These are phyloP conservation scores for Phyllosticta paracitricarpa DNA, from an alignment of 2,329 filamentous ascomycete species.

Conservation along the genomic window DNA sequence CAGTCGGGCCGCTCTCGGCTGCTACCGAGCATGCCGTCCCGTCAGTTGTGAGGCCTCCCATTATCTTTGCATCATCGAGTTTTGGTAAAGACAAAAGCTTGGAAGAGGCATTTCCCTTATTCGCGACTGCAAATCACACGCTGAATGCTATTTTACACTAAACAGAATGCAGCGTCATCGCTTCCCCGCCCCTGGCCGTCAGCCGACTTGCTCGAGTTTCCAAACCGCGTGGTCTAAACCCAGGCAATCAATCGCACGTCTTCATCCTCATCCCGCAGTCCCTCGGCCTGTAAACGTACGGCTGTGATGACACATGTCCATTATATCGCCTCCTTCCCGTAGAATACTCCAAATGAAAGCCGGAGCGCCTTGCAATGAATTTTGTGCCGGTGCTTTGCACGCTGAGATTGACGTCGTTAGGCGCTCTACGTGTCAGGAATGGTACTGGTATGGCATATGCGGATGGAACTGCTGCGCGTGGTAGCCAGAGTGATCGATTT, in stretches of 20 bases:
- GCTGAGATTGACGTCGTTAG: not conserved
- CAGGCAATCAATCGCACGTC: too few species aligned
- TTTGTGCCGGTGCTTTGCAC: conserved; percentile 27
- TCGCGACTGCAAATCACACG: not conserved
- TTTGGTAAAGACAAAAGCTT: too few species aligned
- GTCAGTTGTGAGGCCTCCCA: too few species aligned
- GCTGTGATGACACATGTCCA: not conserved
- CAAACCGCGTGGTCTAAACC: too few species aligned
- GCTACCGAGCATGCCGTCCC: not conserved
- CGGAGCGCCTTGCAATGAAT: not conserved
- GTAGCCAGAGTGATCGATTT: not conserved
- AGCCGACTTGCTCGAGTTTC: too few species aligned
- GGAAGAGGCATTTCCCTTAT: too few species aligned
- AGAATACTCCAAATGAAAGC: not conserved
- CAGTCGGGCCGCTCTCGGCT: not conserved
- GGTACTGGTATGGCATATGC: conserved; percentile 1
- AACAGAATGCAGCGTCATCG: not conserved
- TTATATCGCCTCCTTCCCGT: not conserved
- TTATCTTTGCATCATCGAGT: too few species aligned
- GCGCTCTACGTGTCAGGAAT: not conserved
- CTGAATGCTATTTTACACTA: not conserved
- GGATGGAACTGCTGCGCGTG: not conserved
- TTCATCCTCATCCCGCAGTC: too few species aligned
- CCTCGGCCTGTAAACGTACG: too few species aligned
- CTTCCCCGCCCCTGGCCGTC: too few species aligned